These are phyloP conservation scores for Colletotrichum gloeosporioides DNA, from an alignment of 2,329 filamentous ascomycete species.

Conservation along the genomic window DNA sequence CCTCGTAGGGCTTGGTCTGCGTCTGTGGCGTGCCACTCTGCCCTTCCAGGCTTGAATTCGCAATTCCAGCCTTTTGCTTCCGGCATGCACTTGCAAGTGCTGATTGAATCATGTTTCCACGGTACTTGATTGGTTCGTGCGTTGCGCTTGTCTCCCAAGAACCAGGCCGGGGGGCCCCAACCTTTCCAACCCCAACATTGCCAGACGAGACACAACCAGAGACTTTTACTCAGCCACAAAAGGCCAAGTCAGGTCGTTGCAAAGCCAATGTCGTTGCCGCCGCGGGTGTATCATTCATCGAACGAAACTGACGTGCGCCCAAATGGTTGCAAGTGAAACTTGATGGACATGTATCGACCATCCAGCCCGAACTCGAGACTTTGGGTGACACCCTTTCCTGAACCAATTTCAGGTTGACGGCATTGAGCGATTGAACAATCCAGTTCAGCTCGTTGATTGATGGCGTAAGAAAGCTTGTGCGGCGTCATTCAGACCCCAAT, in stretches of 20 bases:
- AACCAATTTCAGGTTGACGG: background rate
- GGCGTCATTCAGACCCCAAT: background rate
- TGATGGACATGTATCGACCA: background rate
- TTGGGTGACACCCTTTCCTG: background rate
- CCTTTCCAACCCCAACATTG: background rate
- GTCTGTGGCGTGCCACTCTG: background rate
- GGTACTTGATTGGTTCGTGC: background rate
- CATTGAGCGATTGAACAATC: background rate
- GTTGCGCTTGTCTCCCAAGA: background rate
- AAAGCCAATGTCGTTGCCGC: background rate
- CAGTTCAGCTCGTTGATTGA: background rate
- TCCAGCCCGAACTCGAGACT: background rate
- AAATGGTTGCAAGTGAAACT: background rate
- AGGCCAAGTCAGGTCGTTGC: background rate
- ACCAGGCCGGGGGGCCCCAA: background rate
- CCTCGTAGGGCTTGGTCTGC: conserved; percentile 1
- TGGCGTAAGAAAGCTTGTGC: background rate
- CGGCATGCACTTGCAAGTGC: background rate
- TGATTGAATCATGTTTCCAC: background rate
- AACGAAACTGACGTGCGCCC: background rate
- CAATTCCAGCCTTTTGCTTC: background rate
- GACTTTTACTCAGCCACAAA: background rate
- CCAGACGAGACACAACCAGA: background rate
- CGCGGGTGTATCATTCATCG: background rate
- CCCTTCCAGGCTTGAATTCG: background rate